These are phyloP conservation scores for Coniochaeta sp. DNA, from an alignment of 2,329 filamentous ascomycete species.

Conservation along the genomic window DNA sequence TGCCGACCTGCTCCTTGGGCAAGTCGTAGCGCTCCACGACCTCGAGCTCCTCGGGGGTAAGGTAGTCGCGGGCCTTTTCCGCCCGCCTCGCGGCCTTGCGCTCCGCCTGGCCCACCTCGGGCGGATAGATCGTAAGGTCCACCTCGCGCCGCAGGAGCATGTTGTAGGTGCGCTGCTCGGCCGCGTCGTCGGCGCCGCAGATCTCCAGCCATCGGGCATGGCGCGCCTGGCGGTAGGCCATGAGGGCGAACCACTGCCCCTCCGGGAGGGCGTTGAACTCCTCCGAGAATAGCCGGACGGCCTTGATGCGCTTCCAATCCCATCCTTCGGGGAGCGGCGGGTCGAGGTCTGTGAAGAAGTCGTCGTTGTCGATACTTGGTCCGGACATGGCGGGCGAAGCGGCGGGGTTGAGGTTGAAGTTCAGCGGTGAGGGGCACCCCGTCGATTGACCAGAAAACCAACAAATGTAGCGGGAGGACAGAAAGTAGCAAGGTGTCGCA, in stretches of 20 bases:
- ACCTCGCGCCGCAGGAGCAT: not conserved
- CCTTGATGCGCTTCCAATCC: not conserved
- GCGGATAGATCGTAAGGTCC: not conserved
- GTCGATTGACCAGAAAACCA: not conserved
- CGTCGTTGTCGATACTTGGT: constrained; percentile 2
- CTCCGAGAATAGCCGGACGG: not conserved
- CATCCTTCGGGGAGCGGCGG: constrained; percentile 1
- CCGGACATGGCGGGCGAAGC: not conserved
- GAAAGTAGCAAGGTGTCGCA: too few species aligned
- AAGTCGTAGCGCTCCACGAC: not conserved
- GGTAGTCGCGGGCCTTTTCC: not conserved
- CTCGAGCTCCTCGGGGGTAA: not conserved
- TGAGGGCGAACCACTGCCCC: not conserved
- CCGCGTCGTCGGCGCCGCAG: not conserved
- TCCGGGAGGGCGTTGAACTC: not conserved
- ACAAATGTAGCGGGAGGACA: not conserved
- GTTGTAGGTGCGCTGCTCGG: not conserved
- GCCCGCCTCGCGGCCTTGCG: not conserved
- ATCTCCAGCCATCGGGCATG: not conserved
- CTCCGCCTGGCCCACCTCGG: not conserved
- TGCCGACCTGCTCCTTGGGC: not conserved
- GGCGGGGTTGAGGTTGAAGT: not conserved
- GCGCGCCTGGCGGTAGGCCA: not conserved
- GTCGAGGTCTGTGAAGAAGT: constrained; percentile 1
- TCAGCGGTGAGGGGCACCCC: not conserved